phyloP scores from a whole-genome alignment of 176 grass and related monocot genomes.

The Oryza meyeriana region DNA sequence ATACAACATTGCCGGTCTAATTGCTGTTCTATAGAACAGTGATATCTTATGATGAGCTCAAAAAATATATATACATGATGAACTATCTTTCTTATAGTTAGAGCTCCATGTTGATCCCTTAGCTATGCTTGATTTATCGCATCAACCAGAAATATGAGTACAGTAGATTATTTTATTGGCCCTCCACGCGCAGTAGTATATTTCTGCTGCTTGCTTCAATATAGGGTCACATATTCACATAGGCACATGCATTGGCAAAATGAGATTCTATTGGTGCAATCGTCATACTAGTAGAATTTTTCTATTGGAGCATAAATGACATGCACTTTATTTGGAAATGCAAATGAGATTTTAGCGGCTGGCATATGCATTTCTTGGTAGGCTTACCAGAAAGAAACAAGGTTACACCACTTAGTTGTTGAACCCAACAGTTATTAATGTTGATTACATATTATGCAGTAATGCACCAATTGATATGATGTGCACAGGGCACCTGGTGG shows the following conservation, averaged over 20 bases:
- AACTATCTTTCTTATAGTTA: neutral
- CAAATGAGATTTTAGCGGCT: slow-evolving; percentile 20
- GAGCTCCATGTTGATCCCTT: neutral
- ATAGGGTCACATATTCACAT: neutral
- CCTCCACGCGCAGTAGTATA: slow-evolving; percentile 6
- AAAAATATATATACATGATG: neutral
- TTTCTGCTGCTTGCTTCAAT: neutral
- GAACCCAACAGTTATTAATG: slow-evolving; percentile 22
- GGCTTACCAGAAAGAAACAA: neutral
- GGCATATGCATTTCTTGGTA: slow-evolving; percentile 12
- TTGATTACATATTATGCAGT: neutral
- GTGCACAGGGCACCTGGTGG: neutral
- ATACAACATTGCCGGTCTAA: too few species aligned
- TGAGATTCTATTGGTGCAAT: neutral
- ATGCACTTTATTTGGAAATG: neutral
- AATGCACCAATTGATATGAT: neutral
- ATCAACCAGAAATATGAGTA: neutral
- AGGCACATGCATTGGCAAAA: neutral
- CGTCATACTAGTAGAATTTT: neutral
- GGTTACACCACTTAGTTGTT: slow-evolving; percentile 10
- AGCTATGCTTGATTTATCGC: slow-evolving; percentile 12
- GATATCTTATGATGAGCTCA: neutral
- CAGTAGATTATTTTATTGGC: slow-evolving; percentile 33
- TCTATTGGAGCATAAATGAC: neutral
- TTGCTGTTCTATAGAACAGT: too few species aligned